Base-by-base conservation (phyloP, 306 rosid genomes). In the Sesbania bispinosa region DNA sequence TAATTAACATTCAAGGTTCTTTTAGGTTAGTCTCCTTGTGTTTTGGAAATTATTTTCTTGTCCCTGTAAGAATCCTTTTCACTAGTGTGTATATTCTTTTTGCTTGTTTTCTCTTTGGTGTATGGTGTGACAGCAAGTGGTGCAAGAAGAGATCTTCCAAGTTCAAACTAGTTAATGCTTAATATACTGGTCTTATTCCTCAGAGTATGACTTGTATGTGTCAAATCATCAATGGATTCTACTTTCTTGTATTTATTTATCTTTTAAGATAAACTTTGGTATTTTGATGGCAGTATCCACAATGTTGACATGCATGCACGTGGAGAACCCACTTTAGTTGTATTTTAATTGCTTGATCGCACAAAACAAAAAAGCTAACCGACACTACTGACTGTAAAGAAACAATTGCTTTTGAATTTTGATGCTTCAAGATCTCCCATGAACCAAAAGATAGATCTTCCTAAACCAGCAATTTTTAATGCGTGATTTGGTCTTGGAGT, bases 121-220 rank as follows among this genome's bases (percentile, higher is more conserved):
- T 16, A 19, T 10, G 45, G 3, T 26, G 13, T n/a, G 19, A 8
- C n/a, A 29, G 1, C 16, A 50, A 53, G 39, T 23, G 64, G 32
- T 33, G 23, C 14, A 15, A 7, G 18, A 24, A 23, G 27, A 7
- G 33, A n/a, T 69, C 21, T 33, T 50, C 18, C 27, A 38, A 62
- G 23, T 16, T 43, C 3, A 6, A 45, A 19, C 6, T 58, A 19
- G 58, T 29, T 20, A 60, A 42, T 10, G 42, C 54, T 63, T 24
- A 51, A 58, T 52, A 78, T 81, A 62, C 67, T 14, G 39, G 21
- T 43, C 36, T 21, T 46, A 14, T 60, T 77, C 14, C 3, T 13
- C 10, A 0, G 35, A 16, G 69, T 15, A 58, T 46, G 76, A 71
- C 78, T 69, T 76, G 77, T 77, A 50, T 39, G 27, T 52, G 57